A percentile compares a stretch with the other conserved stretches of the same genome.
Conservation (phyloP, 208 protist genomes). For the Acanthamoeba healyi region DNA sequence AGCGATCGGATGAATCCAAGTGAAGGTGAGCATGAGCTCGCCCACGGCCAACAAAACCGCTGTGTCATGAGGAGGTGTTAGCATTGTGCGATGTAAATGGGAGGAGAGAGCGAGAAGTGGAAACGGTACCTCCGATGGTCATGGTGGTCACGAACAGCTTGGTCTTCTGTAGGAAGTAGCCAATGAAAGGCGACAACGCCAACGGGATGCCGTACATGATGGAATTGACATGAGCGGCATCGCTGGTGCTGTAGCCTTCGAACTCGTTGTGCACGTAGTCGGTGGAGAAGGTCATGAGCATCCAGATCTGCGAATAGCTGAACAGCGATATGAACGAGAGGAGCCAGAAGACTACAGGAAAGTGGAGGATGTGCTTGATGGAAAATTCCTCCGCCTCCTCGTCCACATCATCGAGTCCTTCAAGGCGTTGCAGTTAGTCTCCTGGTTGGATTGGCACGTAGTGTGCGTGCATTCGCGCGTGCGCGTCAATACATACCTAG, state of each 20-base stretch:
- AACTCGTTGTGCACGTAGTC: conserved; percentile 50
- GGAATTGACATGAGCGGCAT: conserved; percentile 26
- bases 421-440: too few relatives aligned
- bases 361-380: conserved; percentile 6
- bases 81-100: not conserved
- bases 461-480: not conserved
- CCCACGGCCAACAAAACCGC: not conserved
- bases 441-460: not conserved
- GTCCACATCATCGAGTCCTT: conserved; percentile 52
- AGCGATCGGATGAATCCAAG: not conserved
- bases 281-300: conserved; percentile 38
- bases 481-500: not conserved
- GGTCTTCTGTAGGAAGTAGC: conserved; percentile 56
- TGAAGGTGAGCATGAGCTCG: conserved; percentile 38
- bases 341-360: conserved; percentile 20
- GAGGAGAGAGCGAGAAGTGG: not conserved
- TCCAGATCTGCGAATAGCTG: conserved; percentile 55
- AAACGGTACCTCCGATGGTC: not conserved
- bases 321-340: conserved; percentile 38
- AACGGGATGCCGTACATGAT: conserved; percentile 44
- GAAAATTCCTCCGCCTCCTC: conserved; percentile 52
- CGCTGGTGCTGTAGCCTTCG: conserved; percentile 34
- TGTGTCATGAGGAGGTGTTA: not conserved
- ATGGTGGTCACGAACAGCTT: conserved; percentile 30
- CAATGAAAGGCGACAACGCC: not conserved